Percentiles rank a stretch among this genome's conserved stretches.
Evolutionary conservation across 2,329 filamentous ascomycete species (phyloP).

Genomic region (Neodidymelliopsis sp.): DNA sequence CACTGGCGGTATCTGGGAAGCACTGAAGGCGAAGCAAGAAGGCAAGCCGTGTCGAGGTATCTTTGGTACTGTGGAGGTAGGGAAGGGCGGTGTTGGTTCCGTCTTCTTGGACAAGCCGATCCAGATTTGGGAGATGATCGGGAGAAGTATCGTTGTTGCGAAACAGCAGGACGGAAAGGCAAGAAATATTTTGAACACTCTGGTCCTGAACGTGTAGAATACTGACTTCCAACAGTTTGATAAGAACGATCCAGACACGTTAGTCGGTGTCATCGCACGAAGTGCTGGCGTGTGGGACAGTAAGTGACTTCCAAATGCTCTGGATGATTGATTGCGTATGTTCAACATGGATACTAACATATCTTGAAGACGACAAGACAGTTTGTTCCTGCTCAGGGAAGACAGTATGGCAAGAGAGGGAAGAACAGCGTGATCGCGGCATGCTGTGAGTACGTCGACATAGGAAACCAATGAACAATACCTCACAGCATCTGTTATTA

Average conservation of each 20-base stretch:
- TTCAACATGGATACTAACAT: constrained; percentile 8
- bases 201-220: neutral
- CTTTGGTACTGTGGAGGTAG: constrained; percentile 79
- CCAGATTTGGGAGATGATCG: constrained; percentile 95
- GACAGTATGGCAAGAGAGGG: constrained; percentile 96
- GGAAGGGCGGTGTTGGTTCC: constrained; percentile 75
- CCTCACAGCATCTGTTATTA: too few species aligned
- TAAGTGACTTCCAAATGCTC: constrained; percentile 20
- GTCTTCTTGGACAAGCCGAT: constrained; percentile 83
- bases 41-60: constrained; percentile 64
- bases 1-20: constrained; percentile 83
- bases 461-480: neutral
- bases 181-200: constrained; percentile 3
- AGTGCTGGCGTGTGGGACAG: constrained; percentile 96
- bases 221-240: constrained; percentile 28
- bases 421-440: constrained; percentile 85
- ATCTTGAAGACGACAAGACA: constrained; percentile 80
- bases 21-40: constrained; percentile 54
- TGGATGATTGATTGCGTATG: neutral
- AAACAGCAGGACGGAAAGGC: constrained; percentile 65
- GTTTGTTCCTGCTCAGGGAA: constrained; percentile 98
- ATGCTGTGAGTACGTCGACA: constrained; percentile 72
- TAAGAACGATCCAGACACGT: constrained; percentile 78
- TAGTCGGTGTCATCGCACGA: constrained; percentile 92
- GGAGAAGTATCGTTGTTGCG: constrained; percentile 87